These are phyloP conservation scores for Zancudomyces culisetae DNA, from an alignment of 371 early-diverging fungal genomes.

Conservation along the genomic window DNA sequence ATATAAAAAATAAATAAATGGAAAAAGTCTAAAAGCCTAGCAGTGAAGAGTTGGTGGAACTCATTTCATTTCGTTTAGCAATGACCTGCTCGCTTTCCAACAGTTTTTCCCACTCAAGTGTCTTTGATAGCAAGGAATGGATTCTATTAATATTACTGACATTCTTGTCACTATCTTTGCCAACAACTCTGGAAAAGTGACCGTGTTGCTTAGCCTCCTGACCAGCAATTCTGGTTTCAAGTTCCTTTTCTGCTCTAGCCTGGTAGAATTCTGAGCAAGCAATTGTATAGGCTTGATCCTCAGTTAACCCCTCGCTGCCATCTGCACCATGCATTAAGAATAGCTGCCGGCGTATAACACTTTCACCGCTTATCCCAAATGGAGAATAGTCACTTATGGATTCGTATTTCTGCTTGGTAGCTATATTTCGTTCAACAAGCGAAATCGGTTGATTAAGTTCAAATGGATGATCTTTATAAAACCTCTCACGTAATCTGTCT, in stretches of 20 bases:
- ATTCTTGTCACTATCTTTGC: not conserved
- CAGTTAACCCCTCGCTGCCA: constrained; percentile 31
- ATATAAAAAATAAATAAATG: too few species aligned
- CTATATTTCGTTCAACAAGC: constrained; percentile 33
- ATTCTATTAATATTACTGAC: not conserved
- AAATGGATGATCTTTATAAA: constrained; percentile 76
- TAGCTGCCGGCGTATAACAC: constrained; percentile 55
- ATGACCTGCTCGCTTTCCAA: not conserved
- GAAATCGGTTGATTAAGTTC: constrained; percentile 51
- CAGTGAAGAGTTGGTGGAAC: too few species aligned
- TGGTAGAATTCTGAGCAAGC: constrained; percentile 50
- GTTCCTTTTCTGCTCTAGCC: constrained; percentile 50
- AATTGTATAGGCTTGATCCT: constrained; percentile 50
- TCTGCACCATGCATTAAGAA: too few species aligned
- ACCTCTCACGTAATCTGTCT: constrained; percentile 56
- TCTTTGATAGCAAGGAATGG: not conserved
- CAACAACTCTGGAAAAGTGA: constrained; percentile 8
- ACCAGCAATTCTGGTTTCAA: constrained; percentile 38
- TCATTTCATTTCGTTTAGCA: not conserved
- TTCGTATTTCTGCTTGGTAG: not conserved
- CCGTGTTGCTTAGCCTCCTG: constrained; percentile 34
- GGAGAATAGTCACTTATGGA: not conserved
- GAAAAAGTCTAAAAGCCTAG: too few species aligned
- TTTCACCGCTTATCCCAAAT: constrained; percentile 5
- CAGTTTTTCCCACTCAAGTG: not conserved